Evolutionary conservation across 371 early-diverging fungal species (phyloP), one percentile per base, ranked within the genome.

Genomic region (Sporodiniella umbellata): DNA sequence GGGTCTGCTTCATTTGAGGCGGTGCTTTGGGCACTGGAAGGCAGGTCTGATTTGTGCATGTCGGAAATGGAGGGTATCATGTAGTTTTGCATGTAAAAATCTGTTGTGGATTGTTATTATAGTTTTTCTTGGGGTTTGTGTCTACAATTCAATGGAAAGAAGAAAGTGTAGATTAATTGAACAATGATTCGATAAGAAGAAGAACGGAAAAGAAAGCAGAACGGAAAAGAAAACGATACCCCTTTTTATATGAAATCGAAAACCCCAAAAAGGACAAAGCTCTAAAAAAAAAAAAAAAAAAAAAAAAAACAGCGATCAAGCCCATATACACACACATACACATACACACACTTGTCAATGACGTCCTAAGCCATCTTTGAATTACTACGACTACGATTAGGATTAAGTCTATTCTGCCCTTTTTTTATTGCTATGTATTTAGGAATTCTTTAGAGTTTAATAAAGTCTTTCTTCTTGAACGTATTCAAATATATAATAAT

Each of bases 341-440:
- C n/a, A n/a, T n/a, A n/a, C n/a, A n/a, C n/a, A n/a, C n/a, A n/a
- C n/a, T n/a, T n/a, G n/a, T n/a, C n/a, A n/a, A n/a, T n/a, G n/a
- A n/a, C n/a, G n/a, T n/a, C n/a, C n/a, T n/a, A n/a, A n/a, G n/a
- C n/a, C n/a, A n/a, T n/a, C n/a, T n/a, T n/a, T n/a, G n/a, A n/a
- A n/a, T n/a, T n/a, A n/a, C n/a, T n/a, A n/a, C n/a, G n/a, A n/a
- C n/a, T n/a, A n/a, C n/a, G n/a, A n/a, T n/a, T n/a, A n/a, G n/a
- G n/a, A n/a, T n/a, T n/a, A n/a, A n/a, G n/a, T n/a, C n/a, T n/a
- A n/a, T n/a, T n/a, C n/a, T n/a, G n/a, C n/a, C n/a, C n/a, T n/a
- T n/a, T n/a, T n/a, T n/a, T n/a, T n/a, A n/a, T n/a, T 49, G 46
- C 54, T 50, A 50, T 59, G 49, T 37, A 47, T 53, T 51, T 54